Conservation (phyloP, 495 filamentous ascomycete species). For the Sporormia fimetaria region DNA sequence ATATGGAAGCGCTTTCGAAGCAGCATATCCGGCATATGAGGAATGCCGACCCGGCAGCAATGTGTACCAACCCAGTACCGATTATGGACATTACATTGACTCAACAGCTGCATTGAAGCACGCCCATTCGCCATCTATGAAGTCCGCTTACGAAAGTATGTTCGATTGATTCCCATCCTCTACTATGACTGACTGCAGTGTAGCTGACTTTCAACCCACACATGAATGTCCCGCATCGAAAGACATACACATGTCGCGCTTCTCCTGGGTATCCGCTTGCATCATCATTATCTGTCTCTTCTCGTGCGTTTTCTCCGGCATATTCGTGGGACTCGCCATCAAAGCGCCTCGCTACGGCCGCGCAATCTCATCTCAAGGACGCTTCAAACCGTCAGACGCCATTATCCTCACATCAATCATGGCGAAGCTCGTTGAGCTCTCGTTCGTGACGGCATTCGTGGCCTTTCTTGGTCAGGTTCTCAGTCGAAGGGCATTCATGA, state of each 20-base stretch:
- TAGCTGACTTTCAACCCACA: conserved; percentile 20
- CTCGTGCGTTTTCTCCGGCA: conserved; percentile 52
- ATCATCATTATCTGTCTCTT: conserved; percentile 53
- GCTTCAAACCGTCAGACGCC: conserved; percentile 45
- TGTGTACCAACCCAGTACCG: conserved; percentile 4
- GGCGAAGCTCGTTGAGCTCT: conserved; percentile 63
- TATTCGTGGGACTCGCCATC: conserved; percentile 51
- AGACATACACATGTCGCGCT: conserved; percentile 31
- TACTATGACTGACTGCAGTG: not conserved
- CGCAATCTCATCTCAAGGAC: conserved; percentile 38
- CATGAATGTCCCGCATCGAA: conserved; percentile 26
- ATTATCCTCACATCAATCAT: conserved; percentile 50
- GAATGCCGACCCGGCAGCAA: conserved; percentile 9
- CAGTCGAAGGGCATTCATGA: conserved; percentile 49
- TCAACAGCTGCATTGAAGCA: conserved; percentile 14
- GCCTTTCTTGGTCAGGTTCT: conserved; percentile 62
- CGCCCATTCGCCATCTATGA: conserved; percentile 12
- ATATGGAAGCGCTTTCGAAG: too few species aligned
- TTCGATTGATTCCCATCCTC: not conserved
- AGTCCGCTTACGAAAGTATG: conserved; percentile 22
- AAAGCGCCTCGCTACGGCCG: conserved; percentile 49
- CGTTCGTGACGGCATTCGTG: conserved; percentile 68
- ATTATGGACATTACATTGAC: conserved; percentile 2
- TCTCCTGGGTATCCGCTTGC: conserved; percentile 47
- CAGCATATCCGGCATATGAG: too few species aligned